Base-by-base conservation (phyloP, 2,329 filamentous ascomycete genomes). In the Plenodomus tracheiphilus region DNA sequence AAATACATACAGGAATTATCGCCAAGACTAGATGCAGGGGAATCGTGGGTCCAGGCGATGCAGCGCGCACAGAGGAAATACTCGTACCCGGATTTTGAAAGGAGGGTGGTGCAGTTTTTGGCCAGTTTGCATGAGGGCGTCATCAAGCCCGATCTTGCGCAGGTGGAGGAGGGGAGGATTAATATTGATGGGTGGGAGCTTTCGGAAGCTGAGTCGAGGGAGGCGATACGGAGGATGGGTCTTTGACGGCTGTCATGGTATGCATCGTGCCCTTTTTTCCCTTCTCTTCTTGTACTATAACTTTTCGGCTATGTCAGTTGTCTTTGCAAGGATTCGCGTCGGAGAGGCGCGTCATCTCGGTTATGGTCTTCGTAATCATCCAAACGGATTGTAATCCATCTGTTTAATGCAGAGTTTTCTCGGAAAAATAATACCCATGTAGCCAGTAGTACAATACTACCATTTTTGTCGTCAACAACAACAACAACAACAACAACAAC, bases 91-190 rank as follows among this genome's bases (percentile, higher is more conserved):
- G 57, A 62, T 3, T 77, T 81, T 30, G 75, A 78, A 38, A 49
- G 59, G 2, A 51, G 57, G 1, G 53, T 81, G 2, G 51, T 77
- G 3, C 62, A 65, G 0, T 79, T 78, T 48, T 54, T 84, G 6
- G 54, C 65, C 1, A 63, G 70, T 21, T 61, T 83, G 11, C 72
- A 80, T 49, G 60, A 69, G 2, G 68, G 65, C 6, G 62, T 80
- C 16, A 64, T 75, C 17, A 66, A 71, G 25, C 81, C 81, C 0
- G 68, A 82, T 17, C 71, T 84, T 1, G 59, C 75, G 1, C 81
- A 83, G 53, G 68, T 84, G 3, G 80, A 83, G 53, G 71, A 70
- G 20, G 78, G 79, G 1, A 65, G 73, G 3, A 66, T 72, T 39
- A 68, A 63, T 10, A 62, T 71, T 17, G 56, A 72, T 30, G 58